A percentile compares a stretch with the other conserved stretches of the same genome.
Conservation (phyloP, 768 basidiomycete species). For the Boletales sp. region DNA sequence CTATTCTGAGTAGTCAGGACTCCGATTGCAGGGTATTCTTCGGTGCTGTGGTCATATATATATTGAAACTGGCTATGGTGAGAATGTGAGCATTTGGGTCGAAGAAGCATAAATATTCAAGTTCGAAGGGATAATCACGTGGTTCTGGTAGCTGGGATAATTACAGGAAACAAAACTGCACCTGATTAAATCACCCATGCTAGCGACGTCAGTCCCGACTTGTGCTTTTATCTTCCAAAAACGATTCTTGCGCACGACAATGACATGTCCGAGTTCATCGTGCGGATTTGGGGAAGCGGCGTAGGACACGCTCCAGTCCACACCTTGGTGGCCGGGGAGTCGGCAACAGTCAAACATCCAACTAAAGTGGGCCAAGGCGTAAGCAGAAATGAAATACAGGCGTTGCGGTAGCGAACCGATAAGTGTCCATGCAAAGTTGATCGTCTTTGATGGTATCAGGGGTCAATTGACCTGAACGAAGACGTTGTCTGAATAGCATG, state of each 20-base stretch:
- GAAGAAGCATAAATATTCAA: neutral
- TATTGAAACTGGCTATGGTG: slow-evolving; percentile 60
- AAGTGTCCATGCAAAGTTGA: slow-evolving; percentile 84
- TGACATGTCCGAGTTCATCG: slow-evolving; percentile 67
- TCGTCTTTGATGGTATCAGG: slow-evolving; percentile 68
- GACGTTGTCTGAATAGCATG: slow-evolving; percentile 68
- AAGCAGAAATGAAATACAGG: neutral
- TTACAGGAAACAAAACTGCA: slow-evolving; percentile 25
- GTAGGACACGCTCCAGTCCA: slow-evolving; percentile 76
- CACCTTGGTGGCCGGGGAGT: slow-evolving; percentile 65
- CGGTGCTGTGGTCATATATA: slow-evolving; percentile 61
- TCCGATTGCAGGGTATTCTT: slow-evolving; percentile 72
- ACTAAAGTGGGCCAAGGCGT: slow-evolving; percentile 33
- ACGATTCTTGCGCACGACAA: slow-evolving; percentile 82
- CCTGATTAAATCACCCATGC: slow-evolving; percentile 64
- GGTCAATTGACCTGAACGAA: slow-evolving; percentile 61
- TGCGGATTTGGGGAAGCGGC: slow-evolving; percentile 40
- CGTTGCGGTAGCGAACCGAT: slow-evolving; percentile 44
- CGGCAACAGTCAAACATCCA: slow-evolving; percentile 95
- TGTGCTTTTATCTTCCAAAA: slow-evolving; percentile 76
- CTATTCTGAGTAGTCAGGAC: slow-evolving; percentile 76
- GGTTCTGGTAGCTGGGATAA: no score
- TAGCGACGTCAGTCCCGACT: slow-evolving; percentile 52
- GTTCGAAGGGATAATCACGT: neutral
- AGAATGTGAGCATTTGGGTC: slow-evolving; percentile 2